A percentile compares a stretch with the other conserved stretches of the same genome.
Evolutionary conservation across 345 rosid genomes (phyloP).

Genomic region (Eucalyptus cloeziana): DNA sequence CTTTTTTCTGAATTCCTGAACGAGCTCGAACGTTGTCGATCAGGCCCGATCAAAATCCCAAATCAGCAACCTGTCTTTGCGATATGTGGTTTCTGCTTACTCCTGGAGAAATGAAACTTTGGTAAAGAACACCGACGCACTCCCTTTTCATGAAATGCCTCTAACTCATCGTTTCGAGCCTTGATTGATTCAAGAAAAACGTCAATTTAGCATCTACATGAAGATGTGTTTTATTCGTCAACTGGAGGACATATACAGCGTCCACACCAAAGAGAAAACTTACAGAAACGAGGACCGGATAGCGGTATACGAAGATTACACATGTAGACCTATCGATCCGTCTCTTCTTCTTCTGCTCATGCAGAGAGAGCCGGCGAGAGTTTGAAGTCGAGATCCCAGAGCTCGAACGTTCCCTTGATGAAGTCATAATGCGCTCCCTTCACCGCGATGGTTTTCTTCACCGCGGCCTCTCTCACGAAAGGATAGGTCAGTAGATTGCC

Average conservation of each 20-base stretch:
- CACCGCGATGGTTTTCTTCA: conserved; percentile 29
- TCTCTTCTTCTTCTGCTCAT: neutral
- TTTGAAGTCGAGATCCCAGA: conserved; percentile 67
- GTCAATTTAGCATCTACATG: neutral
- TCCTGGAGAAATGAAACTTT: neutral
- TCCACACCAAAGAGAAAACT: neutral
- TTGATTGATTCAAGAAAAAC: neutral
- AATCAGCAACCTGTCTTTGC: neutral
- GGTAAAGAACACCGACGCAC: neutral
- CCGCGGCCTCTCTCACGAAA: conserved; percentile 58
- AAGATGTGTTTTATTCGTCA: neutral
- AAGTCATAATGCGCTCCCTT: conserved; percentile 81
- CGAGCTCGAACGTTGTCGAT: neutral
- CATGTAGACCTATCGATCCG: neutral
- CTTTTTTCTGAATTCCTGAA: neutral
- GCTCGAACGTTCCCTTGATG: conserved; percentile 51
- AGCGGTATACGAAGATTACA: neutral
- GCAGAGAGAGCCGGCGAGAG: conserved; percentile 16
- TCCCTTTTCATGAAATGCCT: neutral
- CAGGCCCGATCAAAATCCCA: neutral
- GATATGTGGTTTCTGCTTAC: neutral
- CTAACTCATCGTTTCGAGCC: neutral
- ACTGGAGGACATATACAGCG: neutral
- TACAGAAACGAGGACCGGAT: neutral
- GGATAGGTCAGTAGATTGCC: conserved; percentile 72